Evolutionary conservation across 2,329 filamentous ascomycete species (phyloP), one percentile per base, ranked within the genome.

Genomic region (Colletotrichum lentis): DNA sequence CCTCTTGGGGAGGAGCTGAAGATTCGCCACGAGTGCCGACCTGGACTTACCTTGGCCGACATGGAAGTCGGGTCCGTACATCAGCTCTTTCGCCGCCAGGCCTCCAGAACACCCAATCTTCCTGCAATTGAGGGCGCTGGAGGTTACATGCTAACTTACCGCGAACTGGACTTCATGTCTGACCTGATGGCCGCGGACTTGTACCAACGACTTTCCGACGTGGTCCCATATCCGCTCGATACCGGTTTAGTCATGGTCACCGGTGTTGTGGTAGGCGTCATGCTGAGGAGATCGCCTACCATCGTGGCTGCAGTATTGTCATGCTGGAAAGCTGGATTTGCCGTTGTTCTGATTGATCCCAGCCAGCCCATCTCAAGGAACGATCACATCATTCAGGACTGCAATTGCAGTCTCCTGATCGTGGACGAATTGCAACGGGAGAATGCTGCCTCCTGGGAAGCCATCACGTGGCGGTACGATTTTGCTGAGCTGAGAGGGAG

Each of bases 301-400:
- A 27, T 44, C 20, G 54, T 56, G 54, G 54, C 20, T 56, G 54
- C 37, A 44, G 20, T 56, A 24, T 43, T 56, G 37, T 24, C 54
- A 44, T 56, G 54, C 39, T 56, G 54, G 54, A 56, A 56, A 56
- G 54, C 54, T 43, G 54, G 54, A 44, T 56, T 56, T 56, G 37
- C 54, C 37, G 35, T 44, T 56, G 35, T 56, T 56, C 54, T 44
- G 20, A 14, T 56, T 56, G 54, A 56, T 56, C 54, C 54, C n/a
- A 22, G n/a, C 20, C 54, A 56, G 54, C 39, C 54, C 37, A 56
- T 5, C 3, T 22, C 54, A 18, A 56, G 54, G 54, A 56, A 56
- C 16, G n/a, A 20, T 22, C 54, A 56, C 35, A 56, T 43, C 54
- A 44, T 56, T 56, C 5, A 56, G 54, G 20, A 56, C 37, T 56